These are phyloP conservation scores for Neophaeococcomyces aloes DNA, from an alignment of 2,329 filamentous ascomycete genomes.

Conservation along the genomic window DNA sequence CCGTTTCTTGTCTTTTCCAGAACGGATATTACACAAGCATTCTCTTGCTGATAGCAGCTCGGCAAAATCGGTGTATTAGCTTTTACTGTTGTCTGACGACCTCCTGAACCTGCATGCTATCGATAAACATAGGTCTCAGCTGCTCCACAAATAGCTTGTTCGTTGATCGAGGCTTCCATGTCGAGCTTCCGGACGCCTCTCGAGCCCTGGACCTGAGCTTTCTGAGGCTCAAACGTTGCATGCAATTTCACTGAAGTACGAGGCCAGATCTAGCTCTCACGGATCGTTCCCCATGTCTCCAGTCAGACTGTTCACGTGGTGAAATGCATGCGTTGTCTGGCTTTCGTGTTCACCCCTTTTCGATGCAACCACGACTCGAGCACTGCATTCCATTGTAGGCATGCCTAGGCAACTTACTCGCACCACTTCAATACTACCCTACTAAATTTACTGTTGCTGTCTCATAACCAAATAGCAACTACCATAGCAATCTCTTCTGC, in stretches of 20 bases:
- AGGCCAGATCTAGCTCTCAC: neutral
- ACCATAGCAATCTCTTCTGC: too few relatives aligned
- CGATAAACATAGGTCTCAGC: neutral
- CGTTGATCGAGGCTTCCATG: conserved; percentile 1
- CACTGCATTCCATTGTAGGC: too few relatives aligned
- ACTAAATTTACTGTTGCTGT: too few relatives aligned
- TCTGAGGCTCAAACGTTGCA: neutral
- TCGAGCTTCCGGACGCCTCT: neutral
- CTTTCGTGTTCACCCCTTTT: neutral
- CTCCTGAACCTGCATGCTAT: neutral
- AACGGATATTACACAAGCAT: neutral
- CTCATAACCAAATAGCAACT: too few relatives aligned
- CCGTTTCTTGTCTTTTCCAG: neutral
- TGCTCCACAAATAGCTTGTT: neutral
- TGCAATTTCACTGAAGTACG: conserved; percentile 1
- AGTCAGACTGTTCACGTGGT: conserved; percentile 4
- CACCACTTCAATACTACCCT: too few relatives aligned
- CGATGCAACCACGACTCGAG: neutral
- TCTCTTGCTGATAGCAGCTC: neutral
- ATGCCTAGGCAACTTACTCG: too few relatives aligned
- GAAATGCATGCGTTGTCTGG: neutral
- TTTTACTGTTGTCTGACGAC: conserved; percentile 1
- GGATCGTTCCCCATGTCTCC: neutral
- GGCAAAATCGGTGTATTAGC: neutral
- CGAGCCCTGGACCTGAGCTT: neutral